Conservation (phyloP, 495 filamentous ascomycete species). For the Recurvomyces mirabilis region DNA sequence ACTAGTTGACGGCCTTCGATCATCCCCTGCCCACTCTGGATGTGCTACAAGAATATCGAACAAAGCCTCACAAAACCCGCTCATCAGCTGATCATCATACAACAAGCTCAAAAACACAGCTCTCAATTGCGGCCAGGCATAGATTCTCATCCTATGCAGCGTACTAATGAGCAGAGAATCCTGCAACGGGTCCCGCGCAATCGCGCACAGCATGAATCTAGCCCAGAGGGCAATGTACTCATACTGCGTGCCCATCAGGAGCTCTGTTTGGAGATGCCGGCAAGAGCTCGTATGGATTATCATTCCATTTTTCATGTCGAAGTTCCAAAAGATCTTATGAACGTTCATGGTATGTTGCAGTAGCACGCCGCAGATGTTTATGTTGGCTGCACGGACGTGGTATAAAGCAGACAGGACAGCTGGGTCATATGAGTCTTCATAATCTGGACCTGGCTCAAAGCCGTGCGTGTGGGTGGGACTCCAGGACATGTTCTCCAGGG, state of each 20-base stretch:
- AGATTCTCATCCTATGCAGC: background rate
- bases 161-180: background rate
- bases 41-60: background rate
- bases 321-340: background rate
- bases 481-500: constrained; percentile 12
- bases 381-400: constrained; percentile 3
- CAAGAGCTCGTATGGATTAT: constrained; percentile 4
- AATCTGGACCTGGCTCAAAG: background rate
- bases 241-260: constrained; percentile 7
- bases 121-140: background rate
- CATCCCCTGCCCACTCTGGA: background rate
- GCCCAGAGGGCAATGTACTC: constrained; percentile 4
- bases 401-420: constrained; percentile 7
- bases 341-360: constrained; percentile 1
- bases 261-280: background rate
- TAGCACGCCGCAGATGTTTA: constrained; percentile 1
- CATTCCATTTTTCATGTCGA: constrained; percentile 1
- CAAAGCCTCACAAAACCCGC: background rate
- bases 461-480: constrained; percentile 4
- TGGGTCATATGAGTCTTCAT: constrained; percentile 2
- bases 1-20: no score
- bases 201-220: constrained; percentile 3
- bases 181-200: constrained; percentile 1
- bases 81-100: background rate
- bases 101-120: background rate